Evolutionary conservation across 352 stramenopile species (phyloP), one percentile per base, ranked within the genome.

Genomic region (Globisporangium parvum): DNA sequence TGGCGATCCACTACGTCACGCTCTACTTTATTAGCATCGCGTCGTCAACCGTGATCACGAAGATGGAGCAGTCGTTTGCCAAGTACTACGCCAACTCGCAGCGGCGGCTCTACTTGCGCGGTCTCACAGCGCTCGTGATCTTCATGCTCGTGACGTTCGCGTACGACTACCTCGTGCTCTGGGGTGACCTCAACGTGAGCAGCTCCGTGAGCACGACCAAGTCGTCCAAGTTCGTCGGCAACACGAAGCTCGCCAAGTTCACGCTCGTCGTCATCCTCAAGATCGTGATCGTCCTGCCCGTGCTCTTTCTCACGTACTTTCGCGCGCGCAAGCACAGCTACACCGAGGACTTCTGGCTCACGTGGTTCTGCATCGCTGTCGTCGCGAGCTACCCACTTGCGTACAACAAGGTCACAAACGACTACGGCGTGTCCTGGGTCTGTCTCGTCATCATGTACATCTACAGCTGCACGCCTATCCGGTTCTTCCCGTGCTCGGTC

Each of bases 381-480:
- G 76, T 89, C 10, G 75, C 79, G 0, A 67, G 65, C 48, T 92
- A 92, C 47, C 80, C 80, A 41, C 65, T 92, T 21, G 69, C 80
- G 45, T 92, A 88, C 74, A 92, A 92, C 73, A 90, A 89, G 44
- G 65, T 89, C 47, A 92, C 81, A 1, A 81, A 85, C 55, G 79
- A 90, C 63, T 87, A 89, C 28, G 82, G 82, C 48, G 79, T 92
- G 17, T 89, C 82, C 15, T 89, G 82, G 77, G 71, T 90, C 26
- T 92, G 79, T 35, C 62, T 93, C 24, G 69, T 90, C 24, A 88
- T 93, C 61, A 90, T 91, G 81, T 90, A 89, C 64, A 73, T 91
- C 45, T 91, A 91, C 66, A 88, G 73, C 66, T 91, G 76, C 62
- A 88, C 81, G 21, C 81, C 79, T 17, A 85, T 93, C 48, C 69